Evolutionary conservation across 148 eudicot species (phyloP).

Genomic region (Polygonum aviculare): DNA sequence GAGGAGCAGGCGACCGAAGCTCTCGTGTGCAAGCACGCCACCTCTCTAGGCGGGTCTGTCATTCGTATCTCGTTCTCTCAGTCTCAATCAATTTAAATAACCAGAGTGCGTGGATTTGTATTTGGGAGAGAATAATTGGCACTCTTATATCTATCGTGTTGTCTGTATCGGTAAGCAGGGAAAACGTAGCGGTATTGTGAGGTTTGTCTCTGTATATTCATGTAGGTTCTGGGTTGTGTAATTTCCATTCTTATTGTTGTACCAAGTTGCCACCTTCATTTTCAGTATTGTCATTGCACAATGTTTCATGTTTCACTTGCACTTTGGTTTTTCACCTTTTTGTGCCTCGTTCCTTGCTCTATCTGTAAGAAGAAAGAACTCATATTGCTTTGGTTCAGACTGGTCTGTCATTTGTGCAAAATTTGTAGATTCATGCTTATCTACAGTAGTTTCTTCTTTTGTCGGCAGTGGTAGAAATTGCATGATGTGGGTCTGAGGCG

Average conservation of each 20-base stretch:
- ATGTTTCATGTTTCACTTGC: neutral
- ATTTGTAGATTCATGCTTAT: no score
- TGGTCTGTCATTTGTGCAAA: no score
- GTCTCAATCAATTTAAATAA: constrained; percentile 37
- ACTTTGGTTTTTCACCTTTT: neutral
- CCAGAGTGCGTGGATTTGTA: neutral
- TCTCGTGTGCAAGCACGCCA: constrained; percentile 94
- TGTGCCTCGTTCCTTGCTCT: neutral
- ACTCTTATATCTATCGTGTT: neutral
- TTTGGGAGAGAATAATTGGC: neutral
- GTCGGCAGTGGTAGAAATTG: no score
- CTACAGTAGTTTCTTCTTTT: no score
- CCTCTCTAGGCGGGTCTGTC: constrained; percentile 59
- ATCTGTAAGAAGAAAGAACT: neutral
- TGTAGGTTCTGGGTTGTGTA: neutral
- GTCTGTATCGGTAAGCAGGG: neutral
- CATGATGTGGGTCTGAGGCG: no score
- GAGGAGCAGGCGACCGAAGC: constrained; percentile 98
- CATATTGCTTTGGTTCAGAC: neutral
- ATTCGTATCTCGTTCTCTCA: constrained; percentile 91
- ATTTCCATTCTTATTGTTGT: neutral
- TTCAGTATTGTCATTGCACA: neutral
- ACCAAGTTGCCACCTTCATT: neutral
- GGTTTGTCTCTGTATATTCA: neutral
- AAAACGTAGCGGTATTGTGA: neutral